phyloP scores from a whole-genome alignment of 306 rosid genomes.

The Begonia fuchsioides region DNA sequence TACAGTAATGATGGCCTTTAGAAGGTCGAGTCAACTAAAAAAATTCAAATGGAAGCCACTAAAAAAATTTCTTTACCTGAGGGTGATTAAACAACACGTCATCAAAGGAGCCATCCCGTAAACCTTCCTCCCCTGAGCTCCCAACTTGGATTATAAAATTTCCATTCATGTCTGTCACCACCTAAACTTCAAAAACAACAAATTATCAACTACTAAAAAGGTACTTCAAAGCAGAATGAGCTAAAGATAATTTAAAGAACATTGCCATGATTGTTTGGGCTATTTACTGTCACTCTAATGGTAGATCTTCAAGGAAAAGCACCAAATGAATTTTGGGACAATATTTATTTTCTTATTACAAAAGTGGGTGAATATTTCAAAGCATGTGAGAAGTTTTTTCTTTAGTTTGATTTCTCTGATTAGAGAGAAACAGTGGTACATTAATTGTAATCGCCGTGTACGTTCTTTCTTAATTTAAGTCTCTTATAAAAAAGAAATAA shows the following conservation, averaged over 20 bases:
- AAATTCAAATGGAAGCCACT: background rate
- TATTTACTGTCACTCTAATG: background rate
- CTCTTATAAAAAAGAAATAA: too few relatives aligned
- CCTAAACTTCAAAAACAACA: conserved; percentile 40
- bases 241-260: too few relatives aligned
- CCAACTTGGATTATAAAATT: conserved; percentile 75
- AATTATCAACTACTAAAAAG: conserved; percentile 7
- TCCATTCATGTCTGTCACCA: conserved; percentile 75
- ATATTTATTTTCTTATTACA: too few relatives aligned
- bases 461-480: too few relatives aligned
- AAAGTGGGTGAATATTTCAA: too few relatives aligned
- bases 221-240: conserved; percentile 5
- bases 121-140: conserved; percentile 86
- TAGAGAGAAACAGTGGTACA: too few relatives aligned
- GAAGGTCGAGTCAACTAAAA: background rate
- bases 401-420: too few relatives aligned
- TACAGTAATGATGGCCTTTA: conserved; percentile 16
- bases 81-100: conserved; percentile 85
- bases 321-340: too few relatives aligned
- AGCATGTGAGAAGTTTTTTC: too few relatives aligned
- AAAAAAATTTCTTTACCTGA: conserved; percentile 34
- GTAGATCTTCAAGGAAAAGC: background rate
- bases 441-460: too few relatives aligned
- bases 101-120: conserved; percentile 74
- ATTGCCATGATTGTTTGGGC: background rate